These are phyloP conservation scores for Oidiodendron maius DNA, from an alignment of 495 filamentous ascomycete species.

Conservation along the genomic window DNA sequence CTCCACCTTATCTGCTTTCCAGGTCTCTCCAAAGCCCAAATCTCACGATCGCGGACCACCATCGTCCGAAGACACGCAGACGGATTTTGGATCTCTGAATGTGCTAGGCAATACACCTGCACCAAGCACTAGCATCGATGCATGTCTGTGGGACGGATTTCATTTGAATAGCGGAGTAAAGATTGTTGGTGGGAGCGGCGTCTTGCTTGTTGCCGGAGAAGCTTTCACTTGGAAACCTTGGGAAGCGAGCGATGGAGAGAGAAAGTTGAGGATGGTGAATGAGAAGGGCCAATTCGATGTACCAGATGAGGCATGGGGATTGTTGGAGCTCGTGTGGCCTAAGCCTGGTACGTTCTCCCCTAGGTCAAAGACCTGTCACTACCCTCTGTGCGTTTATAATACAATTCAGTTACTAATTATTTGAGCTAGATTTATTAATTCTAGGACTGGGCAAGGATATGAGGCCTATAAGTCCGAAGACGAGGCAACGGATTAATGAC, in stretches of 20 bases:
- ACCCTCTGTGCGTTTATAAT: too few relatives aligned
- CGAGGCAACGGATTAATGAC: constrained; percentile 61
- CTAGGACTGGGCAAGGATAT: constrained; percentile 75
- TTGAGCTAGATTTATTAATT: constrained; percentile 77
- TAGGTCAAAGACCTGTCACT: too few relatives aligned
- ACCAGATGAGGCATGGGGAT: constrained; percentile 60
- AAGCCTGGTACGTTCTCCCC: constrained; percentile 60
- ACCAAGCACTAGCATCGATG: constrained; percentile 78
- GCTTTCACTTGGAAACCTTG: constrained; percentile 86
- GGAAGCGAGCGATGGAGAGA: constrained; percentile 32
- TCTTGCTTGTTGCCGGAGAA: constrained; percentile 77
- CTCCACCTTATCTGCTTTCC: neutral
- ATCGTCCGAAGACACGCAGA: constrained; percentile 30
- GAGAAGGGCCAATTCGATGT: constrained; percentile 77
- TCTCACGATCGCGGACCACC: constrained; percentile 19
- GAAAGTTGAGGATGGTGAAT: constrained; percentile 54
- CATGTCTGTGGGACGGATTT: constrained; percentile 72
- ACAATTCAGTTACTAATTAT: too few relatives aligned
- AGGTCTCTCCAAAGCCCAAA: constrained; percentile 5
- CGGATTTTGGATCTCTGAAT: constrained; percentile 71
- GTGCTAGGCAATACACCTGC: constrained; percentile 70
- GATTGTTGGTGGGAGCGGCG: constrained; percentile 57
- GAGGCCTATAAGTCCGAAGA: constrained; percentile 67
- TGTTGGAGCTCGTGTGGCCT: constrained; percentile 79
- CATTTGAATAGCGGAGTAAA: constrained; percentile 69